A percentile compares a stretch with the other conserved stretches of the same genome.
Conservation (phyloP, 176 grass and related monocot species). For the Eragrostis nindensis region DNA sequence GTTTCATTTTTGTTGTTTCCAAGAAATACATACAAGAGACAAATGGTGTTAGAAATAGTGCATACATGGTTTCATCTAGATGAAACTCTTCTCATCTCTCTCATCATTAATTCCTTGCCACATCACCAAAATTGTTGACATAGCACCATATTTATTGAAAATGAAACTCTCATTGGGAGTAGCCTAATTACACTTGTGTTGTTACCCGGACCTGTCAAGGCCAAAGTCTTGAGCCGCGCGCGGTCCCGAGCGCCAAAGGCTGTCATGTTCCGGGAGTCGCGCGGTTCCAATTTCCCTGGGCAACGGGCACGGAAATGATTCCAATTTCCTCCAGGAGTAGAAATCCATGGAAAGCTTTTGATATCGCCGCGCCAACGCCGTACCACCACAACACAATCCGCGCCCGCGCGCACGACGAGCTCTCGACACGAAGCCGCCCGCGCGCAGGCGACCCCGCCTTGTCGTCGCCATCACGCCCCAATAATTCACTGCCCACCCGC, state of each 20-base stretch:
- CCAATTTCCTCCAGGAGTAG: constrained; percentile 15
- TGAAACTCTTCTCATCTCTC: no score
- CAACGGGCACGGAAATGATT: neutral
- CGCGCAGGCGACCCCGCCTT: neutral
- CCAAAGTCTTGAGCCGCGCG: neutral
- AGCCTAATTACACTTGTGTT: neutral
- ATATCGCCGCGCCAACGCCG: neutral
- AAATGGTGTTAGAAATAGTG: no score
- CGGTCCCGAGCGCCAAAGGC: neutral
- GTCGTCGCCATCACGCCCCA: constrained; percentile 54
- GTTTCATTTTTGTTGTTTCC: no score
- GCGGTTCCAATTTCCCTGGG: constrained; percentile 2
- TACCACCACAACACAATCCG: neutral
- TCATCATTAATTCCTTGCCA: no score
- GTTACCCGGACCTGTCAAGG: neutral
- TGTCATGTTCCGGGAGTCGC: neutral
- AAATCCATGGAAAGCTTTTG: constrained; percentile 14
- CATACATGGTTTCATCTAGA: no score
- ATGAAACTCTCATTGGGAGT: no score
- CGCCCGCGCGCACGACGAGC: neutral
- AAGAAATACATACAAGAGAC: no score
- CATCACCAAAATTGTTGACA: no score
- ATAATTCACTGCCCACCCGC: constrained; percentile 57
- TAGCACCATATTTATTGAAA: no score
- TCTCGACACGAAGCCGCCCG: constrained; percentile 22